Evolutionary conservation across 345 rosid species (phyloP), one percentile per base, ranked within the genome.

Genomic region (Brassica carinata): DNA sequence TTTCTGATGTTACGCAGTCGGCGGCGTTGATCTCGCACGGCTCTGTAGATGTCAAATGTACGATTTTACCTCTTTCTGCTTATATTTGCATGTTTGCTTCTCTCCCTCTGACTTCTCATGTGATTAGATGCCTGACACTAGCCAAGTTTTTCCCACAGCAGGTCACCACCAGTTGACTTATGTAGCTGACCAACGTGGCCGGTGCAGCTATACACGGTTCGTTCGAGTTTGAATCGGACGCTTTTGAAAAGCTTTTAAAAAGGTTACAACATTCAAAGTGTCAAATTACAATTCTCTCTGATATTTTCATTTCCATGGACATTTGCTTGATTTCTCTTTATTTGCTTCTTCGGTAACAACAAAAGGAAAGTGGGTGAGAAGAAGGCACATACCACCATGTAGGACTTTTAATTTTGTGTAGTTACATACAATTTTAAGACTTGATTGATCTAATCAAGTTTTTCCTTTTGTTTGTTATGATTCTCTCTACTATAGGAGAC

Each of bases 11-110:
- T 55, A 75, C 86, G 61, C 91, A 88, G 53, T 84, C 86, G 2
- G 23, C 78, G 17, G 87, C 93, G 26, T 77, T 90, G 72, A 59
- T 87, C 74, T 84, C 89, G 38, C 87, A 84, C 82, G 94, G 88
- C 73, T 77, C 88, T n/a, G 31, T 76, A 45, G 86, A 90, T 81
- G 82, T 68, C 57, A 43, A 68, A 1, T 57, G 72, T 68, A 68
- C 0, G 18, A 9, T 9, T 65, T 15, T 31, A 57, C 51, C 76
- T 30, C 65, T 9, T 8, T 55, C 0, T 55, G 18, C 5, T 29
- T 27, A 3, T 19, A 40, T 31, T 15, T 7, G 1, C 18, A 38
- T 55, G 8, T 33, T 31, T 26, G 67, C 8, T 67, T 4, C 33
- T 9, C 18, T 30, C 5, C 48, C 5, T 72, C 19, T 64, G n/a